Percentiles rank a stretch among this genome's conserved stretches.
Conservation (phyloP, 2,329 filamentous ascomycete species). For the Arthrobotrys musiformis region DNA sequence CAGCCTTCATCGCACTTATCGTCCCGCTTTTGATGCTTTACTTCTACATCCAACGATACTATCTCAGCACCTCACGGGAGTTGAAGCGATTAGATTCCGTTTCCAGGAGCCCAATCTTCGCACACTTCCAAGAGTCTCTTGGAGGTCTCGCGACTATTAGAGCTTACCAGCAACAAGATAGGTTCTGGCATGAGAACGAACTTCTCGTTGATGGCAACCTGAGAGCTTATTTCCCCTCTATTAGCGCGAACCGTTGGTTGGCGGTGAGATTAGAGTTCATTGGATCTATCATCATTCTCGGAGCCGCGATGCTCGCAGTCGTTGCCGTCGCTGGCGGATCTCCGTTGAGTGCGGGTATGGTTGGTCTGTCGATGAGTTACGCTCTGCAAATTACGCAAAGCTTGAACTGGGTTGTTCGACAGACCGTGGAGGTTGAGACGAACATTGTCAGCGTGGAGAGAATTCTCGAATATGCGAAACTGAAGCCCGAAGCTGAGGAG, state of each 20-base stretch:
- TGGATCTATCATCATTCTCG: slow-evolving; percentile 90
- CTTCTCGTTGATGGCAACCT: slow-evolving; percentile 97
- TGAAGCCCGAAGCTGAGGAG: slow-evolving; percentile 94
- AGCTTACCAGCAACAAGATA: slow-evolving; percentile 86
- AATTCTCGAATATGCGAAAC: slow-evolving; percentile 90
- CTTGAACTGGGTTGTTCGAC: slow-evolving; percentile 98
- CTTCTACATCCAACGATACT: slow-evolving; percentile 95
- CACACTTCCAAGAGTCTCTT: slow-evolving; percentile 97
- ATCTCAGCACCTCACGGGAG: slow-evolving; percentile 93
- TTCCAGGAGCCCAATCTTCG: slow-evolving; percentile 94
- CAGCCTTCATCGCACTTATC: slow-evolving; percentile 81
- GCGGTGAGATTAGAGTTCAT: slow-evolving; percentile 95
- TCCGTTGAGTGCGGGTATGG: slow-evolving; percentile 75
- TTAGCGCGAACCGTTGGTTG: slow-evolving; percentile 92
- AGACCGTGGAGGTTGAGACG: slow-evolving; percentile 99
- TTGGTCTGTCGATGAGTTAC: slow-evolving; percentile 96
- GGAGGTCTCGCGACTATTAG: slow-evolving; percentile 95
- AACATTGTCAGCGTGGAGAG: slow-evolving; percentile 99
- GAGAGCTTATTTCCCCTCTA: slow-evolving; percentile 92
- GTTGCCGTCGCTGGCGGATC: slow-evolving; percentile 78
- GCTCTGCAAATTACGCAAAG: slow-evolving; percentile 94
- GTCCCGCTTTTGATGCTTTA: slow-evolving; percentile 84
- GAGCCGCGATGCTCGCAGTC: slow-evolving; percentile 83
- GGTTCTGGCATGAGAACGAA: slow-evolving; percentile 93
- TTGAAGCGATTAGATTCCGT: slow-evolving; percentile 95